Conservation (phyloP, 345 rosid species). For the Microthlaspi erraticum region DNA sequence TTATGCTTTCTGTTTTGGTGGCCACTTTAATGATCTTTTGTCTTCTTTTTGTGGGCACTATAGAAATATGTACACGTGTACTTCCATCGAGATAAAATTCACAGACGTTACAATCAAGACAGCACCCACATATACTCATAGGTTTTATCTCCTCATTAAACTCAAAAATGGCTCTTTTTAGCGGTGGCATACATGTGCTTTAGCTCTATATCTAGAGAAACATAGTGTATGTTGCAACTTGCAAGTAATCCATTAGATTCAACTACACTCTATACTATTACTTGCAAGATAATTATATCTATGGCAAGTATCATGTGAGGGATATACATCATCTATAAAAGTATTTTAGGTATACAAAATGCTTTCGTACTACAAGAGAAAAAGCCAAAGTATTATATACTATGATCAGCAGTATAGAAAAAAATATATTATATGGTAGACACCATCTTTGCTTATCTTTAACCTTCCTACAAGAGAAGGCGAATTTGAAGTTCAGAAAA, state of each 20-base stretch:
- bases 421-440: too few species aligned
- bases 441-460: too few species aligned
- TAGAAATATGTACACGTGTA: constrained; percentile 33
- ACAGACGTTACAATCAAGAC: constrained; percentile 27
- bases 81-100: constrained; percentile 30
- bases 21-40: constrained; percentile 22
- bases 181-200: constrained; percentile 14
- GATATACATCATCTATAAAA: too few species aligned
- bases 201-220: constrained; percentile 16
- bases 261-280: not conserved
- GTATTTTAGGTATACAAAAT: too few species aligned
- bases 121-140: constrained; percentile 11
- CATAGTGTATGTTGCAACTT: constrained; percentile 21
- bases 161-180: not conserved
- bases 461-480: too few species aligned
- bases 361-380: too few species aligned
- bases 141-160: constrained; percentile 1
- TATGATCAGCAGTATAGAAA: too few species aligned
- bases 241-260: not conserved
- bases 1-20: constrained; percentile 39
- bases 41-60: constrained; percentile 2
- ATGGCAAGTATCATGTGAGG: too few species aligned
- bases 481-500: too few species aligned
- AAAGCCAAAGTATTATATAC: too few species aligned
- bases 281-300: too few species aligned